phyloP scores from a whole-genome alignment of 2,329 filamentous ascomycete genomes.

The Talaromyces sp. region DNA sequence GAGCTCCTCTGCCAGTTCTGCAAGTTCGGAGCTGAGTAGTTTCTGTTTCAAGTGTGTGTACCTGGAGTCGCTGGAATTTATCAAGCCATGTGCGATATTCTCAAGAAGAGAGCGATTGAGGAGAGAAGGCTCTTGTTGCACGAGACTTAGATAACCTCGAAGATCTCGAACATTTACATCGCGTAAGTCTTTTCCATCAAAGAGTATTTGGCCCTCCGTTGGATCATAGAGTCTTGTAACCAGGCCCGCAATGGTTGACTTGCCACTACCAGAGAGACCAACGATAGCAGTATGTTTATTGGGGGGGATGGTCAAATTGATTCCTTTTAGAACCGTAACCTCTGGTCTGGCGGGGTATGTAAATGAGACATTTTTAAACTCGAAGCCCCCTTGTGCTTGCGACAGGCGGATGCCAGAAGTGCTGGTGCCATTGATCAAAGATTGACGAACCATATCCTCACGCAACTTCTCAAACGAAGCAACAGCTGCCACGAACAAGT shows the following conservation, averaged over 20 bases:
- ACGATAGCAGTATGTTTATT: constrained; percentile 42
- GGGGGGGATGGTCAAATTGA: constrained; percentile 30
- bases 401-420: neutral
- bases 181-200: constrained; percentile 27
- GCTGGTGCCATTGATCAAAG: constrained; percentile 17
- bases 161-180: constrained; percentile 33
- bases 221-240: constrained; percentile 37
- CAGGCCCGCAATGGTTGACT: constrained; percentile 44
- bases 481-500: constrained; percentile 18
- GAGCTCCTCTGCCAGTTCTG: constrained; percentile 23
- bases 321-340: constrained; percentile 29
- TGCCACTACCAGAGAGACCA: constrained; percentile 50
- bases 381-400: constrained; percentile 3
- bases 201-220: constrained; percentile 24
- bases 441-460: constrained; percentile 16
- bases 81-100: constrained; percentile 50
- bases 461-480: constrained; percentile 16
- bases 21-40: constrained; percentile 24
- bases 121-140: constrained; percentile 50
- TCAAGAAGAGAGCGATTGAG: constrained; percentile 50
- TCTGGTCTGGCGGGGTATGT: constrained; percentile 34
- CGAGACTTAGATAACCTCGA: constrained; percentile 35
- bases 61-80: constrained; percentile 28
- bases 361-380: constrained; percentile 27
- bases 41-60: constrained; percentile 24